Percentiles rank a stretch among this genome's conserved stretches.
Conservation (phyloP, 2,329 filamentous ascomycete species). For the Hirsutella minnesotensis region DNA sequence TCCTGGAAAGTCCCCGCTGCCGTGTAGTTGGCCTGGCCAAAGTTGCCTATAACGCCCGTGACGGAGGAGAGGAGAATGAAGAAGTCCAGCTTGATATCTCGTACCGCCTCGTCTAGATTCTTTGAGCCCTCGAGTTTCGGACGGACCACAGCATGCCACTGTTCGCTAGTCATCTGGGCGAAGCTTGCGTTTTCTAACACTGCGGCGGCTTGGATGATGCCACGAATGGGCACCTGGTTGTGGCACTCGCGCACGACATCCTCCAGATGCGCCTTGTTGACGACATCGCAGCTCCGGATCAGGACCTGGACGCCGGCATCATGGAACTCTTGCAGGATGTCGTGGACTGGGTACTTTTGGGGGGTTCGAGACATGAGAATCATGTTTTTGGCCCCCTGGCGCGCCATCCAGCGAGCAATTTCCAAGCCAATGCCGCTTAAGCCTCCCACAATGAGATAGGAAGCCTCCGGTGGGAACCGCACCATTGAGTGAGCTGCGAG, state of each 20-base stretch:
- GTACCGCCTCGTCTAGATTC: conserved; percentile 17
- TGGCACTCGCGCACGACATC: conserved; percentile 7
- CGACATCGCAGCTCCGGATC: conserved; percentile 18
- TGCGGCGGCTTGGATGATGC: conserved; percentile 28
- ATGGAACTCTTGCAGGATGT: conserved; percentile 8
- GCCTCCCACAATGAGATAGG: conserved; percentile 16
- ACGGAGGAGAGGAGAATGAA: conserved; percentile 18
- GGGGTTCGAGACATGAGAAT: conserved; percentile 15
- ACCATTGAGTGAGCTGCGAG: not conserved
- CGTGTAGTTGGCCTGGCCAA: conserved; percentile 21
- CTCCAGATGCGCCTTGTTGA: conserved; percentile 12
- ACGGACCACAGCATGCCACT: conserved; percentile 11
- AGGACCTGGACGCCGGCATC: conserved; percentile 4
- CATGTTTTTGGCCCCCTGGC: conserved; percentile 15
- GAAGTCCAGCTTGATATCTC: conserved; percentile 12
- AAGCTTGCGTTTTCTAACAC: conserved; percentile 14
- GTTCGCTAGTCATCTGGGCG: conserved; percentile 12
- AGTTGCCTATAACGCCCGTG: conserved; percentile 13
- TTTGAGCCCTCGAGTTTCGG: conserved; percentile 21
- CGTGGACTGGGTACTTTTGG: conserved; percentile 5
- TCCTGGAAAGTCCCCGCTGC: conserved; percentile 23
- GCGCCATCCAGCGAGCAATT: conserved; percentile 11
- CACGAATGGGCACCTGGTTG: conserved; percentile 14
- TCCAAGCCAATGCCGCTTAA: conserved; percentile 14
- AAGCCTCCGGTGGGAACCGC: not conserved